Evolutionary conservation across 345 rosid species (phyloP), one percentile per base, ranked within the genome.

Genomic region (Syzygium grande): DNA sequence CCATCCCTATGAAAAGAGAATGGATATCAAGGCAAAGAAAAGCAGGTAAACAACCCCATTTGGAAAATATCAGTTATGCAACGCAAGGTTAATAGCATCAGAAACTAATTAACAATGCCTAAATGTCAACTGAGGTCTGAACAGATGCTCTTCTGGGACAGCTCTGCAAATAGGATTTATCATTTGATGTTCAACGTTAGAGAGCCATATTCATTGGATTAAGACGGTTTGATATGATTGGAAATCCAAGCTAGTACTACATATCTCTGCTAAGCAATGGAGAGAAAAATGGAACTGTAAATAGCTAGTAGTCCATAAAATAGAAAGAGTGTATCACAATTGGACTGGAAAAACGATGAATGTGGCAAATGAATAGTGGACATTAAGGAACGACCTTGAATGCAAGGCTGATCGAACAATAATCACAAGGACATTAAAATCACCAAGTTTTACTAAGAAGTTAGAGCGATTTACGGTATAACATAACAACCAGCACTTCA

Each of bases 1-100:
- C 99, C 99, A 91, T 97, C 99, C 95, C 99, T 95, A 88, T 53
- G 63, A 84, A 88, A 52, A 49, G 87, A 80, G 63, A 23, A 87
- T 23, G 29, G 63, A 85, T 43, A 43, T 51, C 68, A 51, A 85
- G 21, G 43, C 87, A 68, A 38, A 85, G 52, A 87, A 87, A 61
- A 38, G 56, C 13, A 65, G 54, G 73, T 23, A 73, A 53, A 59
- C 46, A 8, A 46, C 49, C 13, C 49, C 46, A 11, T 14, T 25
- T 59, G 11, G 65, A 51, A 29, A 59, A 10, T 5, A 88, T 88
- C 34, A 21, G 49, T 27, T 52, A 30, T 7, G 49, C 23, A 23
- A 14, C 38, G 86, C 55, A 58, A 84, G 51, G 85, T 51, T 14
- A 12, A 51, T 51, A 43, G 52, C 56, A 25, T 51, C 85, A 25